Evolutionary conservation across 768 basidiomycete genomes (phyloP), one percentile per base, ranked within the genome.

Genomic region (Lepiota venenata): DNA sequence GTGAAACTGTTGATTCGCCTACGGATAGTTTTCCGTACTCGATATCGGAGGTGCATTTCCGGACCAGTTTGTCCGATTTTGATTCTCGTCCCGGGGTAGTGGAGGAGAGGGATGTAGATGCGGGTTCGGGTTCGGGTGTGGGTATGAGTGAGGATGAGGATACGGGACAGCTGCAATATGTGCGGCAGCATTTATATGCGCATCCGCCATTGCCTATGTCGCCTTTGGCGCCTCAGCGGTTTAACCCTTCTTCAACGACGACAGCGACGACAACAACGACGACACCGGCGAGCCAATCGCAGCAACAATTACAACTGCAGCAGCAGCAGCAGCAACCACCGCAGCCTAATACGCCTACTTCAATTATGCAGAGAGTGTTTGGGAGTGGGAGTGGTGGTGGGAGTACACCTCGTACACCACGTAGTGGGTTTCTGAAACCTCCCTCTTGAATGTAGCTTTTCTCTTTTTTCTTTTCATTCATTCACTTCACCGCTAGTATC

Each of bases 1-100:
- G 63, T 44, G 61, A 67, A n/a, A 63, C 65, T 44, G 61, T 73
- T 27, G 71, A 68, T 25, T 82, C 83, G 12, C 82, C 81, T 36
- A 79, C 80, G 0, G 79, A 84, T 44, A 84, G 82, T 53, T 68
- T 83, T 36, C 79, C 81, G 1, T 70, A 80, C 53, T 79, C 81
- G 14, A 74, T 80, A n/a, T 78, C 79, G 2, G 81, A 82, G 10
- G 68, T 81, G 29, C 70, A 77, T 46, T 81, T 80, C 64, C 70
- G 77, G 36, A 72, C 76, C 41, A 79, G 70, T 56, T 20, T 68
- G 69, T 0, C 46, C 37, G 43, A 56, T 12, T 35, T 40, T 14
- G 41, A 39, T 15, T 10, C 10, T 10, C 25, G 7, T 20, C 32
- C 6, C 9, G 32, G 32, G 3, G 32, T 25, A 25, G 25, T 11